Evolutionary conservation across 2,329 filamentous ascomycete genomes (phyloP).

Genomic region (Phialophora chinensis): DNA sequence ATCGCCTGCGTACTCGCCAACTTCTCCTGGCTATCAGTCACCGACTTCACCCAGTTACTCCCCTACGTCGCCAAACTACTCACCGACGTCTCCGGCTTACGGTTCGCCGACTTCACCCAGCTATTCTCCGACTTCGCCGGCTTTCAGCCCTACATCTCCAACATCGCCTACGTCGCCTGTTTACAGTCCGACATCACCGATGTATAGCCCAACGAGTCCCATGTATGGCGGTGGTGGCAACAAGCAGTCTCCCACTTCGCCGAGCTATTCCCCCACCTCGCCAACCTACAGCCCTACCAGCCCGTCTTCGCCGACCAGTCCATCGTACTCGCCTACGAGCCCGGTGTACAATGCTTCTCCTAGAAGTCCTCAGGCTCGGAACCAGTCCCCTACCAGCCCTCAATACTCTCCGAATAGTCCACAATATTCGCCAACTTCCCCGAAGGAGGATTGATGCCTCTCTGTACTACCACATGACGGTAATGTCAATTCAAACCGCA

Average conservation of each 20-base stretch:
- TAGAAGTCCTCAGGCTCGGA: conserved; percentile 40
- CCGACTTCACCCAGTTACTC: conserved; percentile 74
- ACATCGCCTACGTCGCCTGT: conserved; percentile 77
- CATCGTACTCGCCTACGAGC: conserved; percentile 56
- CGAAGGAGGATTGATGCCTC: conserved; percentile 38
- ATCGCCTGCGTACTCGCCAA: conserved; percentile 69
- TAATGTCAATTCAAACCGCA: conserved; percentile 17
- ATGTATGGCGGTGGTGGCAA: conserved; percentile 46
- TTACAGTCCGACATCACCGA: conserved; percentile 65
- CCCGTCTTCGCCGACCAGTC: conserved; percentile 62
- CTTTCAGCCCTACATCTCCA: conserved; percentile 65
- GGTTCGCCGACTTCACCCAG: conserved; percentile 51
- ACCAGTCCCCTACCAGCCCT: conserved; percentile 3
- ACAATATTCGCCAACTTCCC: conserved; percentile 49
- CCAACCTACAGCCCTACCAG: conserved; percentile 67
- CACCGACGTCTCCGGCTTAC: conserved; percentile 58
- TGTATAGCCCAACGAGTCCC: conserved; percentile 64
- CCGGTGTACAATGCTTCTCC: conserved; percentile 55
- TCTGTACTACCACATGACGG: conserved; percentile 37
- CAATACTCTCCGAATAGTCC: conserved; percentile 5
- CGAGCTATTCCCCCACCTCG: conserved; percentile 63
- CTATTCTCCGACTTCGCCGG: conserved; percentile 71
- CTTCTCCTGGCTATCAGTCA: conserved; percentile 71
- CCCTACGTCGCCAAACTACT: conserved; percentile 65
- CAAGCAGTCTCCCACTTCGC: conserved; percentile 59